A percentile compares a stretch with the other conserved stretches of the same genome.
Conservation (phyloP, 352 stramenopile species). For the Globisporangium spinosum region DNA sequence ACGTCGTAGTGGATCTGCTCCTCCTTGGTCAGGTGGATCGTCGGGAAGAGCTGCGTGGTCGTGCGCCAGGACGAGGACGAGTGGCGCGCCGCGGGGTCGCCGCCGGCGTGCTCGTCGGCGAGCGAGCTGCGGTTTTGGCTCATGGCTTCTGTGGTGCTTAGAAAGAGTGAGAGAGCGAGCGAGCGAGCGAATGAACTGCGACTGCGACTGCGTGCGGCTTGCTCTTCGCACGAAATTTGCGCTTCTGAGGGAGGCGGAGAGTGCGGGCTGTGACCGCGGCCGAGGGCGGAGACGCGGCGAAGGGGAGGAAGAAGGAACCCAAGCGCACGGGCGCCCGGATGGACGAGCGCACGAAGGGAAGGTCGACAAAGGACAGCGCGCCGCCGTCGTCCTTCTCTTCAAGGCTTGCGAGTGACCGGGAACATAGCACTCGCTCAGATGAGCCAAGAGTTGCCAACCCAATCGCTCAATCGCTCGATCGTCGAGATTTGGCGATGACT, state of each 20-base stretch:
- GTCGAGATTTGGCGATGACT: neutral
- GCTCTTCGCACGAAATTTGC: conserved; percentile 6
- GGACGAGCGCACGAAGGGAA: neutral
- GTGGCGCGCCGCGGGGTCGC: neutral
- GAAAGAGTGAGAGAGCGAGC: neutral
- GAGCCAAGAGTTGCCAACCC: neutral
- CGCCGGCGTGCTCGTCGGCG: neutral
- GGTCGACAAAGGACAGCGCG: neutral
- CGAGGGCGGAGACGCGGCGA: neutral
- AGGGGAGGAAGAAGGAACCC: neutral
- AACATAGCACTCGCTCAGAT: neutral
- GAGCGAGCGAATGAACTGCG: neutral
- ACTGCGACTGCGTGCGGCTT: neutral
- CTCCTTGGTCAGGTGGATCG: conserved; percentile 17
- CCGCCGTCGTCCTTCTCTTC: neutral
- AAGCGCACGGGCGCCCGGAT: neutral
- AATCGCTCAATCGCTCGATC: neutral
- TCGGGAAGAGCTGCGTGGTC: conserved; percentile 20
- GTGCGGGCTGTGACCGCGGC: neutral
- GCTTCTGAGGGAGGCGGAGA: neutral
- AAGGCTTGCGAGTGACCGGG: neutral
- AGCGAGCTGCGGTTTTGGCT: conserved; percentile 7
- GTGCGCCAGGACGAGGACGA: conserved; percentile 13
- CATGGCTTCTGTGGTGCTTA: neutral
- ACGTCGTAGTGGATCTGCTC: conserved; percentile 23